Base-by-base conservation (phyloP, 306 rosid genomes). In the Lupinus albus region DNA sequence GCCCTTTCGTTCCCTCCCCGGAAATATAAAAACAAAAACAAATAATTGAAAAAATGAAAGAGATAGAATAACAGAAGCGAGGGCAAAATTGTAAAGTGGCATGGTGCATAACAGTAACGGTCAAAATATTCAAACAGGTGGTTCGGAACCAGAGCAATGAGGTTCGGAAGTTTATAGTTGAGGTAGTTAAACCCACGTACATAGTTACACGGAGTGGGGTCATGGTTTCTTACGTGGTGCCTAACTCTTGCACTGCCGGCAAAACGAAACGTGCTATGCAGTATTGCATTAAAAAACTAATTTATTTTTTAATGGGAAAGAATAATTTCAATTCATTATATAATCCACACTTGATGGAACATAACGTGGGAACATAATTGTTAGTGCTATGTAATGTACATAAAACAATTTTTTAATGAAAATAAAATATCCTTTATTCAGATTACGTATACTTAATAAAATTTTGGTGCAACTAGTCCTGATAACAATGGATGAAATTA, bases 71-170 rank as follows among this genome's bases (percentile, higher is more conserved):
- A 18, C 1, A 10, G 35, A 38, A 25, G 4, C 0, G 14, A 45
- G 72, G 83, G 71, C 48, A 67, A 12, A 56, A 28, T 54, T 50
- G 86, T 72, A 78, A 80, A 51, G 56, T 71, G 17, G 0, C 0
- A 1, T n/a, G 30, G 30, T 14, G 14, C 25, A 16, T 20, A 15
- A 35, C 68, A 14, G 64, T 82, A 89, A 86, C 96, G 92, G 81
- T 89, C 90, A 70, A 81, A 84, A 78, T 71, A 61, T 89, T 89
- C 87, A 86, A 89, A 89, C 67, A 0, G n/a, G 36, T 72, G 84
- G 70, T 57, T 59, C 77, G 85, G 83, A 1, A 5, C 80, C 88
- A 42, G 32, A 80, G 76, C 87, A n/a, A 25, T 0, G 21, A 75
- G 96, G 79, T 60, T 36, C 53, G 89, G 84, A 33, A 44, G 20